Evolutionary conservation across 352 stramenopile species (phyloP).

Genomic region (Globisporangium solare): DNA sequence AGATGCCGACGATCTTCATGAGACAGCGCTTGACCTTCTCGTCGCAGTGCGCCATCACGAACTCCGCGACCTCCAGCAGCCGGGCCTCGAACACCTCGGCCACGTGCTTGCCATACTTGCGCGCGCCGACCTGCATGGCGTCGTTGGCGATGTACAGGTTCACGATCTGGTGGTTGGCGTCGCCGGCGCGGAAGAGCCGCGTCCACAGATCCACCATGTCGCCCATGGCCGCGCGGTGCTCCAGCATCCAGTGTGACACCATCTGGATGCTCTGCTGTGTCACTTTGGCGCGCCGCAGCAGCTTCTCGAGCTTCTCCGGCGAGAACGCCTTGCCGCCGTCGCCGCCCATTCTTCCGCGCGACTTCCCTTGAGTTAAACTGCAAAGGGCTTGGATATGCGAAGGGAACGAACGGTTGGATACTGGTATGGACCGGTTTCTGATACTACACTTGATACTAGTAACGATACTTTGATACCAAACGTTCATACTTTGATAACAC

Average conservation of each 20-base stretch:
- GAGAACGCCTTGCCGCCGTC: conserved; percentile 25
- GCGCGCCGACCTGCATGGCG: conserved; percentile 78
- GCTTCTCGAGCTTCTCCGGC: conserved; percentile 54
- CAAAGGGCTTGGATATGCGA: not conserved
- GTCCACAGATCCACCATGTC: conserved; percentile 67
- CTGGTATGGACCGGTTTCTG: too few relatives aligned
- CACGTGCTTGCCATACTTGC: conserved; percentile 74
- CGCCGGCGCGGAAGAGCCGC: conserved; percentile 37
- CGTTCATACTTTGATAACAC: too few relatives aligned
- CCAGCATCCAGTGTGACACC: conserved; percentile 76
- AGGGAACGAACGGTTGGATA: not conserved
- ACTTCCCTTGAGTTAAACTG: not conserved
- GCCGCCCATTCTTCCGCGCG: conserved; percentile 11
- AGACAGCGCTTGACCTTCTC: conserved; percentile 83
- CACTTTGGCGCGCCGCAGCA: conserved; percentile 66
- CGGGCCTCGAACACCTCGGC: conserved; percentile 51
- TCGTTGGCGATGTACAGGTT: conserved; percentile 85
- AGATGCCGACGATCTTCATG: conserved; percentile 85
- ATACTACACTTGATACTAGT: too few relatives aligned
- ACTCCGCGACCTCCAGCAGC: conserved; percentile 51
- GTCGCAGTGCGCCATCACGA: conserved; percentile 62
- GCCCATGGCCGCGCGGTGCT: conserved; percentile 39
- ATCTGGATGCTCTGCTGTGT: conserved; percentile 83
- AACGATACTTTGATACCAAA: too few relatives aligned
- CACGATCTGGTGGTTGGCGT: conserved; percentile 74